Conservation (phyloP, 192 early-diverging fungal genomes). For the Linnemannia exigua region DNA sequence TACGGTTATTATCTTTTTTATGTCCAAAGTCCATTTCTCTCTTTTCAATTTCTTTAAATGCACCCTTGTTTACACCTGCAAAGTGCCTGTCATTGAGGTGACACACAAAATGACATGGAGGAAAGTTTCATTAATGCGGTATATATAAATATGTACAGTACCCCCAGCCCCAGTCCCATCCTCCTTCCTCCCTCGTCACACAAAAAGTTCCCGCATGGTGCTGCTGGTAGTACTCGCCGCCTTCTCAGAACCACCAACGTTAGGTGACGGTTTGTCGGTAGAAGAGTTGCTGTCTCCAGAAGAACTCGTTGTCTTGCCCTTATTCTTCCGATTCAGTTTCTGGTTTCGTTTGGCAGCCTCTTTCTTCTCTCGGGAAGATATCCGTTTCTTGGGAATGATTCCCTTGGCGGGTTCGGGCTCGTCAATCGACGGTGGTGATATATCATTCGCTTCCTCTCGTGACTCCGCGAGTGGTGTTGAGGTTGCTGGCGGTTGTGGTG, state of each 20-base stretch:
- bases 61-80: no score
- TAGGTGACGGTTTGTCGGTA: not conserved
- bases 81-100: no score
- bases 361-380: conserved; percentile 43
- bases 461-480: not conserved
- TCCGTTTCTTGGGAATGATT: conserved; percentile 28
- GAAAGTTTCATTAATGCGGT: not conserved
- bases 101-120: no score
- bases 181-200: not conserved
- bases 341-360: conserved; percentile 50
- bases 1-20: no score
- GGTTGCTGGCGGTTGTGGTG: not conserved
- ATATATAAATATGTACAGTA: not conserved
- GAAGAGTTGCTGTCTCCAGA: not conserved
- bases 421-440: not conserved
- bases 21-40: no score
- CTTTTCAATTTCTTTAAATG: no score
- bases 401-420: conserved; percentile 10
- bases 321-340: conserved; percentile 46
- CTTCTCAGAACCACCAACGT: not conserved
- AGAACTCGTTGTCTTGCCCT: conserved; percentile 14
- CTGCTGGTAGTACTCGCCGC: not conserved
- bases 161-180: no score
- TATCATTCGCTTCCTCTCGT: not conserved
- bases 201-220: conserved; percentile 34